A percentile compares a stretch with the other conserved stretches of the same genome.
These are phyloP conservation scores for Tolypocladium nubicola DNA, from an alignment of 2,329 filamentous ascomycete species.

Conservation along the genomic window DNA sequence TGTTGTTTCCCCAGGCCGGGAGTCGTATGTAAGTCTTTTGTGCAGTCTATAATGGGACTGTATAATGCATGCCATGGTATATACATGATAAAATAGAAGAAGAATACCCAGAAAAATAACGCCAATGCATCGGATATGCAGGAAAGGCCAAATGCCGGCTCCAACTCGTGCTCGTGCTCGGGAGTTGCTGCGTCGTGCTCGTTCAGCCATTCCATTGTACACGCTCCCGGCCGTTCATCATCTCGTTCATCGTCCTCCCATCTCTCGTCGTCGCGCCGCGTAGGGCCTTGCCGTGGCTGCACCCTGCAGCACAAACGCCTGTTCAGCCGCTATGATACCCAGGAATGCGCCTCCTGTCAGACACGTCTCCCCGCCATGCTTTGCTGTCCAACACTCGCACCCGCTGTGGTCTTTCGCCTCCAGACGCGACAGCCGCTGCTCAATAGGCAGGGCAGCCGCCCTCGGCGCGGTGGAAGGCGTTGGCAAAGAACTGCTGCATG, in stretches of 20 bases:
- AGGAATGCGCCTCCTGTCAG: neutral
- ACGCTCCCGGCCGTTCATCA: neutral
- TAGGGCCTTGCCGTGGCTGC: neutral
- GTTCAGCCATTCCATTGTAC: neutral
- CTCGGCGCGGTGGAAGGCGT: slow-evolving; percentile 59
- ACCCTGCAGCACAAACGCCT: neutral
- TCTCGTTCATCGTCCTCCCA: neutral
- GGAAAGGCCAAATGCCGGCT: neutral
- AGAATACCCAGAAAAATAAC: neutral
- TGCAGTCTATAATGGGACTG: neutral
- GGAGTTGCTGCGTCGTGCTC: neutral
- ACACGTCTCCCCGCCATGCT: neutral
- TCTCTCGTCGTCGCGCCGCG: neutral
- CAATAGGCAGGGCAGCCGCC: slow-evolving; percentile 46
- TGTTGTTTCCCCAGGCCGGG: neutral
- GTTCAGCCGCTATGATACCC: neutral
- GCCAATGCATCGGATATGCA: neutral
- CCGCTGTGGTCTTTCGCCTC: neutral
- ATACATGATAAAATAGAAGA: neutral
- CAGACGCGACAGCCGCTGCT: slow-evolving; percentile 5
- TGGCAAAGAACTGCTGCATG: slow-evolving; percentile 89
- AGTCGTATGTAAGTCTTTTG: neutral
- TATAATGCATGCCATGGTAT: neutral
- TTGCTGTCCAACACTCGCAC: neutral
- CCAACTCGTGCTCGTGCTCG: neutral